A percentile compares a stretch with the other conserved stretches of the same genome.
These are phyloP conservation scores for Lactifluus piperatus DNA, from an alignment of 768 basidiomycete species.

Conservation along the genomic window DNA sequence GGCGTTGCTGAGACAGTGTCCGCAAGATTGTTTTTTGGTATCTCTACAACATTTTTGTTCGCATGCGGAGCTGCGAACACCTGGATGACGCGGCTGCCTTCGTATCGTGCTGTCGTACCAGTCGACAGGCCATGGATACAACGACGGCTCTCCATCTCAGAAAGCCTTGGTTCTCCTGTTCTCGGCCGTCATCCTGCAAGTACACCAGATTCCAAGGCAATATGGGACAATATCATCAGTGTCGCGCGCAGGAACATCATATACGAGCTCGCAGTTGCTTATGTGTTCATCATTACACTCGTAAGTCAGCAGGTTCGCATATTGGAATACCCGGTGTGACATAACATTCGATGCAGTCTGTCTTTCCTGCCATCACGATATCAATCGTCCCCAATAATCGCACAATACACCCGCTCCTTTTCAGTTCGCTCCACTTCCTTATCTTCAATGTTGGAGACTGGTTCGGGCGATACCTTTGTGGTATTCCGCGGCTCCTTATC, in stretches of 20 bases:
- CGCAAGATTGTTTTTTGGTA: slow-evolving; percentile 63
- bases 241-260: slow-evolving; percentile 55
- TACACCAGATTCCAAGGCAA: slow-evolving; percentile 29
- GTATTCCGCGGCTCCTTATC: slow-evolving; percentile 52
- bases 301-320: slow-evolving; percentile 34
- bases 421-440: slow-evolving; percentile 70
- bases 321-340: background rate
- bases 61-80: slow-evolving; percentile 43
- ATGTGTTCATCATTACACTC: slow-evolving; percentile 71
- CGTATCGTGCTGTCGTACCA: slow-evolving; percentile 46
- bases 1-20: slow-evolving; percentile 55
- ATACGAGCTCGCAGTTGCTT: slow-evolving; percentile 67
- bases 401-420: slow-evolving; percentile 68
- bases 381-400: slow-evolving; percentile 62
- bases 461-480: slow-evolving; percentile 57
- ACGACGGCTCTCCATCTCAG: slow-evolving; percentile 24
- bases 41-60: slow-evolving; percentile 59
- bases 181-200: slow-evolving; percentile 23
- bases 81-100: slow-evolving; percentile 50
- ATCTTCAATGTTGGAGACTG: slow-evolving; percentile 70
- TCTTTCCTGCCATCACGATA: slow-evolving; percentile 81
- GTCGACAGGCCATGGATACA: slow-evolving; percentile 31
- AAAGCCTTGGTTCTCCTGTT: slow-evolving; percentile 32
- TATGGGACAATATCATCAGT: slow-evolving; percentile 34
- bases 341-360: slow-evolving; percentile 42